A percentile compares a stretch with the other conserved stretches of the same genome.
Evolutionary conservation across 257 asterid species (phyloP).

Genomic region (Linderniella brevidens): DNA sequence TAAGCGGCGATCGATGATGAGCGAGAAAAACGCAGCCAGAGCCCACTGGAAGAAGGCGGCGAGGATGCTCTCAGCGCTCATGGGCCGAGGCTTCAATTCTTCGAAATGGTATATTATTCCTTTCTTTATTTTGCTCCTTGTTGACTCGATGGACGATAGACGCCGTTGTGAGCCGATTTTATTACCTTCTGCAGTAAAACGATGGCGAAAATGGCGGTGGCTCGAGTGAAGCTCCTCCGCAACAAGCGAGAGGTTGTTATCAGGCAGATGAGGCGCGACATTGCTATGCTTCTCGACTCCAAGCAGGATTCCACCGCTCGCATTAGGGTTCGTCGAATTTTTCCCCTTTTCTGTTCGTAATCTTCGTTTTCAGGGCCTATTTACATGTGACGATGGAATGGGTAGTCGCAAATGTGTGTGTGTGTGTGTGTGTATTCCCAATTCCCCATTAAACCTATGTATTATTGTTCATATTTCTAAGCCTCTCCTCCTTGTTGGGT

Average conservation of each 20-base stretch:
- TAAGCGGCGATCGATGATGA: slow-evolving; percentile 19
- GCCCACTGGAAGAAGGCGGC: slow-evolving; percentile 51
- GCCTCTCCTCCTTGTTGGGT: too few relatives aligned
- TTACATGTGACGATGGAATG: too few relatives aligned
- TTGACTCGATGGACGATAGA: not conserved
- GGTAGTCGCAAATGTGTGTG: not conserved
- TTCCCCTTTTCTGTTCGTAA: not conserved
- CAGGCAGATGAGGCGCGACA: slow-evolving; percentile 92
- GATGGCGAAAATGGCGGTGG: slow-evolving; percentile 93
- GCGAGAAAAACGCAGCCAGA: slow-evolving; percentile 29
- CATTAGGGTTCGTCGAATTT: slow-evolving; percentile 30
- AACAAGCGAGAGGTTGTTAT: slow-evolving; percentile 90
- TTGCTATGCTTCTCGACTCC: slow-evolving; percentile 82
- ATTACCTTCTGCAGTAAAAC: slow-evolving; percentile 41
- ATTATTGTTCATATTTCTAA: too few relatives aligned
- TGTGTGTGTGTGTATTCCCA: not conserved
- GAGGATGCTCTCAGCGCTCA: slow-evolving; percentile 37
- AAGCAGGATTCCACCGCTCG: slow-evolving; percentile 91
- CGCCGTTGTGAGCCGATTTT: not conserved
- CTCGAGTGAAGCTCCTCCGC: slow-evolving; percentile 85
- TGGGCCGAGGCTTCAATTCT: slow-evolving; percentile 54
- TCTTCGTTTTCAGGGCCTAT: not conserved
- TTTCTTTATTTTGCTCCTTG: not conserved
- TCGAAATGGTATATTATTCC: slow-evolving; percentile 45
- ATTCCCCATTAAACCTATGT: too few relatives aligned